Evolutionary conservation across 2,329 filamentous ascomycete genomes (phyloP), one percentile per base, ranked within the genome.

Genomic region (Endocalyx cinctus): DNA sequence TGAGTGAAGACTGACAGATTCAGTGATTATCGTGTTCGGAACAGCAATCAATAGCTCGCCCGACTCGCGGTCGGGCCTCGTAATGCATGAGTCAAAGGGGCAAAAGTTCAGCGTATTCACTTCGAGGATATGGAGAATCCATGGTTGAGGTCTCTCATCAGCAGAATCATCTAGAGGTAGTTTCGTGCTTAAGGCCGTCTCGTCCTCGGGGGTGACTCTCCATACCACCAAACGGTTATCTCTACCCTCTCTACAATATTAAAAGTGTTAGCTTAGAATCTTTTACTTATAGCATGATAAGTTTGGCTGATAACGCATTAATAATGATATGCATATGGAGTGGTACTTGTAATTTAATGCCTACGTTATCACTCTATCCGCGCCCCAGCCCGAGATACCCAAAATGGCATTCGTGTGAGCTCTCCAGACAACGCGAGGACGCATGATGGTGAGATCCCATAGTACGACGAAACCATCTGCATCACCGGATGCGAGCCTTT

Each of bases 31-130:
- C 0, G 83, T 82, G 45, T 88, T 87, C 1, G 92, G 89, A 1
- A 92, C 85, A 1, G 87, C 88, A 30, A 96, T 58, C 5, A 94
- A 62, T 5, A 86, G 65, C 37, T 69, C 65, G 7, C 63, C 51
- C 3, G 46, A 41, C 2, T 47, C 34, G 4, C 50, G 41, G 13
- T 57, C 42, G 6, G 58, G 48, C 6, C 40, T 39, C 27, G 61
- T 54, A 38, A 66, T 39, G 53, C 81, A 82, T 41, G 73, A 70
- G 3, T 83, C 72, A 57, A 95, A 95, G 2, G 84, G 74, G 56
- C 92, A 98, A 57, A 97, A 98, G 55, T 97, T 98, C 64, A 97
- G 76, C 2, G 90, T 87, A 53, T 96, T 96, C 27, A 97, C 87
- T 5, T 84, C 71, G 5, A 98, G 65, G 4, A 85, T 74, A 59